phyloP scores from a whole-genome alignment of 441 rosid genomes.

The Populus hybrid region DNA sequence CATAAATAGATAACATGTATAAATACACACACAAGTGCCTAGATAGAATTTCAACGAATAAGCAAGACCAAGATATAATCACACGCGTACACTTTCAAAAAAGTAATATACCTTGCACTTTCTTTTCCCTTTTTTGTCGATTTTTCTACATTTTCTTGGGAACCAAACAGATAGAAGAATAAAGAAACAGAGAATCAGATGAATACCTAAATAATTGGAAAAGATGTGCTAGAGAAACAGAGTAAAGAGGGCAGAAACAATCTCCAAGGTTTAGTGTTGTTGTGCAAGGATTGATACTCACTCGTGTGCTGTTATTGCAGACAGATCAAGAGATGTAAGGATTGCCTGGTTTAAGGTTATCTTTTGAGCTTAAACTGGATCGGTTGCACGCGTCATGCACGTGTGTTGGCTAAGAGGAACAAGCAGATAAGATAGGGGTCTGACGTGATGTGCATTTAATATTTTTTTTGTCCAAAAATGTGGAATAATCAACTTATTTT shows the following conservation, averaged over 20 bases:
- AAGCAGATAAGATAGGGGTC: neutral
- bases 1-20: neutral
- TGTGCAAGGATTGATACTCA: neutral
- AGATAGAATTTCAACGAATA: neutral
- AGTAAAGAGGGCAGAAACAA: neutral
- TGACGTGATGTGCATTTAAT: too few species aligned
- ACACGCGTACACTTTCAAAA: neutral
- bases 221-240: neutral
- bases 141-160: conserved; percentile 16
- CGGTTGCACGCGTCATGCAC: neutral
- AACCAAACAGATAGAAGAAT: conserved; percentile 11
- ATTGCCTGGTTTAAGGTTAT: neutral
- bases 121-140: neutral
- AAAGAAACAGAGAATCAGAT: neutral
- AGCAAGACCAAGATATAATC: neutral
- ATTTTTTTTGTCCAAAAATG: too few species aligned
- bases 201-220: neutral
- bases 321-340: neutral
- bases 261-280: neutral
- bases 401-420: neutral
- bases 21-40: neutral
- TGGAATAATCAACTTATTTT: too few species aligned
- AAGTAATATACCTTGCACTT: neutral
- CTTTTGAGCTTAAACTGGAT: neutral
- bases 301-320: neutral